Evolutionary conservation across 2,329 filamentous ascomycete species (phyloP), one percentile per base, ranked within the genome.

Genomic region (Lomentospora prolificans): DNA sequence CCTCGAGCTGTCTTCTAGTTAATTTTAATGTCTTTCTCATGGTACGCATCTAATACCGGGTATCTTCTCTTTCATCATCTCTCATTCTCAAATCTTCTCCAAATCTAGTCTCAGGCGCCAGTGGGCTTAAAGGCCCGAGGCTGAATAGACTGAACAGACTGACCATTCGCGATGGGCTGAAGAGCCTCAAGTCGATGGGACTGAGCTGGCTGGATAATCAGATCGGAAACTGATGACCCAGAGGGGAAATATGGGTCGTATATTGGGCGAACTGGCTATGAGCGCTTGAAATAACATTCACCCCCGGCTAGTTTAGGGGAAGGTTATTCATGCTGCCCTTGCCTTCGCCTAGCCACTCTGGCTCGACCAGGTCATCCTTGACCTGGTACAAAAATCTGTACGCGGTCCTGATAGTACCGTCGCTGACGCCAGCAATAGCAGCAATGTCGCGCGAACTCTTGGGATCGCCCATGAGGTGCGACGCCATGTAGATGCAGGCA

Each of bases 401-500:
- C 0, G 92, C 91, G 25, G 89, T 95, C 65, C 95, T 91, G 64
- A 99, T 96, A 0, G 94, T 99, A 56, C 94, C 91, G 66, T 99
- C 95, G 67, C 90, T 96, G 27, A 99, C 94, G 61, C 90, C 89
- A 1, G 89, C 90, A 17, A 94, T 86, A 24, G 72, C 70, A 4
- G 90, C 88, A 63, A 99, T 96, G 59, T 95, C 87, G 69, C 91
- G 91, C n/a, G 90, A 87, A 5, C 82, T 77, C 64, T 87, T 88
- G 19, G 83, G 77, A 62, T 94, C 82, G 56, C 86, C 88, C 74
- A 96, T 86, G 36, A 97, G 78, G 65, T 92, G 84, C 28, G 89
- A 90, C 3, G 92, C 88, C 84, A 97, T 94, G 76, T 94, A 99
- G 69, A 99, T 96, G 69, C 90, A 95, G 30, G 94, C 91, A 17